Evolutionary conservation across 2,329 filamentous ascomycete genomes (phyloP).

Genomic region (Cordyceps militaris): DNA sequence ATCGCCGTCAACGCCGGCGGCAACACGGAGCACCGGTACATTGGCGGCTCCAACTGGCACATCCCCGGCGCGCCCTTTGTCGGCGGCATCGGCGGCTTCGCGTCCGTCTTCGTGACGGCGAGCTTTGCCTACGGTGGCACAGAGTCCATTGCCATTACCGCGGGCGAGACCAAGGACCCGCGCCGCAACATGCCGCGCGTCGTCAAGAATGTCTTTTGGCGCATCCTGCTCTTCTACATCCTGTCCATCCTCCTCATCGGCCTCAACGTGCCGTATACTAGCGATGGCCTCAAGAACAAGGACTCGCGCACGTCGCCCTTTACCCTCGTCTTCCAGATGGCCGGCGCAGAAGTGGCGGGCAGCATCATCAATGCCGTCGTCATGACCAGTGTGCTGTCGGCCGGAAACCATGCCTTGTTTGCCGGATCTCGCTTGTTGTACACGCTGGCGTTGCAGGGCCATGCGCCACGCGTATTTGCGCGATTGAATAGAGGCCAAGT

Average conservation of each 20-base stretch:
- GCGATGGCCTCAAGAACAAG: conserved; percentile 5
- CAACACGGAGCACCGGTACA: conserved; percentile 46
- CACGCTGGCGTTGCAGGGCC: conserved; percentile 32
- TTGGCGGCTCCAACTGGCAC: conserved; percentile 52
- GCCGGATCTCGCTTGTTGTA: conserved; percentile 29
- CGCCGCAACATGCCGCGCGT: conserved; percentile 54
- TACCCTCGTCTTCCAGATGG: conserved; percentile 54
- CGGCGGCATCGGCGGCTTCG: conserved; percentile 57
- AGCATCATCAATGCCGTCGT: conserved; percentile 55
- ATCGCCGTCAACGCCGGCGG: conserved; percentile 48
- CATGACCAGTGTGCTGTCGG: conserved; percentile 30
- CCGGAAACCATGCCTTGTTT: conserved; percentile 32
- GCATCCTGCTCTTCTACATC: conserved; percentile 47
- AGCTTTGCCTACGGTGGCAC: conserved; percentile 44
- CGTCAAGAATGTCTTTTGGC: conserved; percentile 60
- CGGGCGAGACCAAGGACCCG: conserved; percentile 58
- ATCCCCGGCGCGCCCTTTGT: conserved; percentile 57
- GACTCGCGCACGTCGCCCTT: conserved; percentile 29
- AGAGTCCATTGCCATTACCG: conserved; percentile 44
- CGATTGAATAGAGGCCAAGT: conserved; percentile 29
- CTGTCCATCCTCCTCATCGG: conserved; percentile 40
- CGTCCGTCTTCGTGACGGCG: conserved; percentile 48
- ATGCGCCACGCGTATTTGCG: conserved; percentile 50
- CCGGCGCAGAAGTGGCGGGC: conserved; percentile 44
- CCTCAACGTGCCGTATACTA: conserved; percentile 51